Conservation (phyloP, 169 alveolate genomes). For the Plasmodium berghei region DNA sequence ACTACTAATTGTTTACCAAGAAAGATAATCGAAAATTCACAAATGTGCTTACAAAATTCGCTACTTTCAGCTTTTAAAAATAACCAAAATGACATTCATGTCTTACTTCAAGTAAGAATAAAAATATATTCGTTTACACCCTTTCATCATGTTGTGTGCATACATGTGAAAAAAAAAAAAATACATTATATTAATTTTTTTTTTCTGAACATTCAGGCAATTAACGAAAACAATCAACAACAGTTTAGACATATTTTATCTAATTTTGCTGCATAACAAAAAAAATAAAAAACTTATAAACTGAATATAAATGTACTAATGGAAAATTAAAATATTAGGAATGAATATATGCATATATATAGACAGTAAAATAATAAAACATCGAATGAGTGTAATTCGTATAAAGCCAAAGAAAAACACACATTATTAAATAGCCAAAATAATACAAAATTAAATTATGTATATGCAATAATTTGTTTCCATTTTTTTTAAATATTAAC, state of each 20-base stretch:
- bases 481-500: slow-evolving; percentile 1
- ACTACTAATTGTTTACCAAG: slow-evolving; percentile 55
- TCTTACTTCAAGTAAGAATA: slow-evolving; percentile 52
- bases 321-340: not conserved
- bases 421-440: not conserved
- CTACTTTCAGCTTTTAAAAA: slow-evolving; percentile 53
- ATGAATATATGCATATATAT: not conserved
- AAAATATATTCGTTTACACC: not conserved
- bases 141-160: not conserved
- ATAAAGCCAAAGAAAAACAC: not conserved
- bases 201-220: slow-evolving; percentile 31
- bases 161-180: not conserved
- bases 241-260: slow-evolving; percentile 75
- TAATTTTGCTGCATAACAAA: slow-evolving; percentile 47
- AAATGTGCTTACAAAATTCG: slow-evolving; percentile 70
- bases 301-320: not conserved
- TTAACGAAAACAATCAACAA: slow-evolving; percentile 71
- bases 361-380: not conserved
- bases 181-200: not conserved
- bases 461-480: slow-evolving; percentile 7
- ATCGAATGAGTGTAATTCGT: not conserved
- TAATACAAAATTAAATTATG: not conserved
- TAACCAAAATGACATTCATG: slow-evolving; percentile 61
- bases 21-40: slow-evolving; percentile 44
- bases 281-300: slow-evolving; percentile 2